Evolutionary conservation across 176 grass and related monocot genomes (phyloP).

Genomic region (Pharus latifolius): DNA sequence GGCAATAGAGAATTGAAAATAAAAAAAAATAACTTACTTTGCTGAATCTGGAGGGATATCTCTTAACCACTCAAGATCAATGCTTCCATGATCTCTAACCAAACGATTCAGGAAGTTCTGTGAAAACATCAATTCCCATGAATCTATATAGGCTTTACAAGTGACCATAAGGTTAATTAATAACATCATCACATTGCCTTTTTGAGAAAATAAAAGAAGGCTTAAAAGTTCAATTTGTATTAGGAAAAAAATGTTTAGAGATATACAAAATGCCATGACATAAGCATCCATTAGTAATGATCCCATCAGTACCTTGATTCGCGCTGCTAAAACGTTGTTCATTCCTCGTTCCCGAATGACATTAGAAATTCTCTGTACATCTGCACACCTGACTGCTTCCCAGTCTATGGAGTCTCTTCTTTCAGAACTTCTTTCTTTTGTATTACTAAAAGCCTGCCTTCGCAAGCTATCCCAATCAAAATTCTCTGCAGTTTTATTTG

Average conservation of each 20-base stretch:
- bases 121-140: constrained; percentile 27
- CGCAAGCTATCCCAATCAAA: constrained; percentile 82
- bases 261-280: constrained; percentile 1
- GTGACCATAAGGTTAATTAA: not conserved
- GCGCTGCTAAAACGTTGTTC: constrained; percentile 72
- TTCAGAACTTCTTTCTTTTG: constrained; percentile 47
- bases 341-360: constrained; percentile 79
- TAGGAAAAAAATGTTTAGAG: no score
- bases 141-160: constrained; percentile 8
- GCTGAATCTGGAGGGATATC: constrained; percentile 52
- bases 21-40: constrained; percentile 54
- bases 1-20: constrained; percentile 4
- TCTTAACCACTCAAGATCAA: constrained; percentile 97
- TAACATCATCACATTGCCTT: not conserved
- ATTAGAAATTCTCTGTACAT: constrained; percentile 55
- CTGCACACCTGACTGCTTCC: constrained; percentile 66
- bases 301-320: constrained; percentile 66
- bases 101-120: constrained; percentile 85
- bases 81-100: constrained; percentile 80
- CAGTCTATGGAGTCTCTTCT: constrained; percentile 72
- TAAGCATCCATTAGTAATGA: not conserved
- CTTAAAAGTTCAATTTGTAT: not conserved
- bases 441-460: constrained; percentile 7
- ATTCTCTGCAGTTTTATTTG: constrained; percentile 31
- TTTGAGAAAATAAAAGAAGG: not conserved